These are phyloP conservation scores for Coemansia sp. DNA, from an alignment of 192 early-diverging fungal species.

Conservation along the genomic window DNA sequence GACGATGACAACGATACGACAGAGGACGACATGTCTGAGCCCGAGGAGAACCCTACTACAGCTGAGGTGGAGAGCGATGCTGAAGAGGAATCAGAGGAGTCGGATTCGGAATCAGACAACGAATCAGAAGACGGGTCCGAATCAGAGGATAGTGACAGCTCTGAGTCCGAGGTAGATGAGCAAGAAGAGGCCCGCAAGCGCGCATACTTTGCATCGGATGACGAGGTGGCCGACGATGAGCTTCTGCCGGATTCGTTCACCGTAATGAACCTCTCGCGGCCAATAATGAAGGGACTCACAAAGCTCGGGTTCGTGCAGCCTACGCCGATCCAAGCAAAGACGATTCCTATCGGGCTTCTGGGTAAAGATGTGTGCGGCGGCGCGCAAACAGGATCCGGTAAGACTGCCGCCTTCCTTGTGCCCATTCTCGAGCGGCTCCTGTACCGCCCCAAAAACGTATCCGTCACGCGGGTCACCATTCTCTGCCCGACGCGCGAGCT, in stretches of 20 bases:
- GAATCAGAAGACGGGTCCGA: constrained; percentile 7
- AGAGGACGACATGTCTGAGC: background rate
- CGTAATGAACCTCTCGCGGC: constrained; percentile 89
- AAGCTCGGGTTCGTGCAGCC: constrained; percentile 89
- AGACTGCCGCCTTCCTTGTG: constrained; percentile 95
- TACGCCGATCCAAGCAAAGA: constrained; percentile 87
- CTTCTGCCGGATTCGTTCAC: constrained; percentile 80
- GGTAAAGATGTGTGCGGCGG: constrained; percentile 98
- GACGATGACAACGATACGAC: constrained; percentile 6
- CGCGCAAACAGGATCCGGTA: constrained; percentile 97
- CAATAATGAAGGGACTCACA: constrained; percentile 88
- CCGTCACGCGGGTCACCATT: constrained; percentile 84
- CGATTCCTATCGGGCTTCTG: constrained; percentile 92
- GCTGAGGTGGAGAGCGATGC: constrained; percentile 11
- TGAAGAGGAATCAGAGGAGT: constrained; percentile 29
- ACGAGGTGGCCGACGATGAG: constrained; percentile 31
- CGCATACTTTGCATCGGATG: constrained; percentile 52
- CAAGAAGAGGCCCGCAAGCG: constrained; percentile 51
- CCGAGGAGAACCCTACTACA: background rate
- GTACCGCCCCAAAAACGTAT: constrained; percentile 77
- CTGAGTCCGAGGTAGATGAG: constrained; percentile 40
- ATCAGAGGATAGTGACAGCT: background rate
- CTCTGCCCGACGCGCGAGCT: constrained; percentile 97
- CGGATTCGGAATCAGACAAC: constrained; percentile 13
- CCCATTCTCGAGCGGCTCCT: constrained; percentile 94